A percentile compares a stretch with the other conserved stretches of the same genome.
These are phyloP conservation scores for Simplicillium sp. DNA, from an alignment of 2,329 filamentous ascomycete genomes.

Conservation along the genomic window DNA sequence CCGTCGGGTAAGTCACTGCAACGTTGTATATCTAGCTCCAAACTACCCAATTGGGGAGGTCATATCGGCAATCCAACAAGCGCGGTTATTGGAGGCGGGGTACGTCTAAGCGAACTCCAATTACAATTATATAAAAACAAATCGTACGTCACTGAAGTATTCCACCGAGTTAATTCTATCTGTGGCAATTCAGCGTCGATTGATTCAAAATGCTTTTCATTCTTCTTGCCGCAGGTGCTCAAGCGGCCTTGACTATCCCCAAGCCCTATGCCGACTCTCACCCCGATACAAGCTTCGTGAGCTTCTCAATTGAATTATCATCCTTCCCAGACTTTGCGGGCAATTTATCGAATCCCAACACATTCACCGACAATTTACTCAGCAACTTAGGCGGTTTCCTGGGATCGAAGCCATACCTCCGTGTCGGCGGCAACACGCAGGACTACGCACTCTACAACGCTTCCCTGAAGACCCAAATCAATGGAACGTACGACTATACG, in stretches of 20 bases:
- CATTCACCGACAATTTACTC: constrained; percentile 50
- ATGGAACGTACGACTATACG: constrained; percentile 40
- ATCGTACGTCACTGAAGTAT: too few relatives aligned
- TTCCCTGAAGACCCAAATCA: constrained; percentile 36
- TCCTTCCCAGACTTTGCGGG: constrained; percentile 44
- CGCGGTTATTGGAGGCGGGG: too few relatives aligned
- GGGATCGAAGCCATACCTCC: constrained; percentile 48
- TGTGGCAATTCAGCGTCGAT: background rate
- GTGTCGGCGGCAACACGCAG: constrained; percentile 60
- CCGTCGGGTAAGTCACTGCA: too few relatives aligned
- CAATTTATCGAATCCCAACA: constrained; percentile 45
- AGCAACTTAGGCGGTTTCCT: constrained; percentile 43
- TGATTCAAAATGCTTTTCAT: background rate
- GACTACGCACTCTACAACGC: constrained; percentile 53
- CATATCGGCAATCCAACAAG: too few relatives aligned
- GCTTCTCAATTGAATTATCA: constrained; percentile 41
- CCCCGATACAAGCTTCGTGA: constrained; percentile 29
- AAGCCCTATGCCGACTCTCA: constrained; percentile 12
- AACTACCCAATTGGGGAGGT: too few relatives aligned
- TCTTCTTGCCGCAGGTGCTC: too few relatives aligned
- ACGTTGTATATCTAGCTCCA: too few relatives aligned
- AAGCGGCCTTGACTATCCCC: too few relatives aligned
- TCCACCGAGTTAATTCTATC: too few relatives aligned
- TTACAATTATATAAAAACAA: too few relatives aligned
- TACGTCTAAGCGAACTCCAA: too few relatives aligned